phyloP scores from a whole-genome alignment of 2,329 filamentous ascomycete species.

The Fusarium aywerte region DNA sequence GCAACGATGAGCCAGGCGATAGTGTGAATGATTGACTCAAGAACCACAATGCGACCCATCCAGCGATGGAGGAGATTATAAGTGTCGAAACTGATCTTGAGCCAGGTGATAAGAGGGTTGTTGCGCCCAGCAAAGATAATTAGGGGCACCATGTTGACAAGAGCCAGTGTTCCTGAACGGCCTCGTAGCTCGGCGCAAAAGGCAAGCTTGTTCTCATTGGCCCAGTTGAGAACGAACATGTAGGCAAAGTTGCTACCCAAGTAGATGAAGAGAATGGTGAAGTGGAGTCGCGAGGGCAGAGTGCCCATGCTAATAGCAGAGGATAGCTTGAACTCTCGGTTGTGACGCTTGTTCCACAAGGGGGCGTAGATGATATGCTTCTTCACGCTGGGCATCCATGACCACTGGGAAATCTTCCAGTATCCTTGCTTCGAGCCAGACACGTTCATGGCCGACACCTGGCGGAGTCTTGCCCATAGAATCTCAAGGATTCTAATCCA shows the following conservation, averaged over 20 bases:
- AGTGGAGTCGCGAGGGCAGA: constrained; percentile 72
- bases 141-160: constrained; percentile 92
- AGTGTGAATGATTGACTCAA: constrained; percentile 76
- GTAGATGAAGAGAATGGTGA: constrained; percentile 66
- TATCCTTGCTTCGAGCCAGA: constrained; percentile 65
- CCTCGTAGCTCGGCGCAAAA: constrained; percentile 86
- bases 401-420: constrained; percentile 68
- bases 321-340: constrained; percentile 72
- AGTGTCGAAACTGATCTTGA: constrained; percentile 93
- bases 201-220: constrained; percentile 66
- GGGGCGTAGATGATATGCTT: constrained; percentile 70
- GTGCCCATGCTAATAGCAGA: constrained; percentile 70
- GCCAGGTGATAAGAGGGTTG: constrained; percentile 84
- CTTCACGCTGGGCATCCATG: constrained; percentile 71
- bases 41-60: constrained; percentile 78
- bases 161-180: constrained; percentile 82
- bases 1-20: constrained; percentile 79
- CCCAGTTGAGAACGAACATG: constrained; percentile 71
- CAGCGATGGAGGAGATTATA: constrained; percentile 83
- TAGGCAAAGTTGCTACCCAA: constrained; percentile 70
- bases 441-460: constrained; percentile 67
- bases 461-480: constrained; percentile 65
- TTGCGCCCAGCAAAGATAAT: constrained; percentile 91
- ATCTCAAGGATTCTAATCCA: constrained; percentile 65
- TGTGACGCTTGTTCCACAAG: constrained; percentile 72